These are phyloP conservation scores for Albatrellus ellisii DNA, from an alignment of 768 basidiomycete genomes.

Conservation along the genomic window DNA sequence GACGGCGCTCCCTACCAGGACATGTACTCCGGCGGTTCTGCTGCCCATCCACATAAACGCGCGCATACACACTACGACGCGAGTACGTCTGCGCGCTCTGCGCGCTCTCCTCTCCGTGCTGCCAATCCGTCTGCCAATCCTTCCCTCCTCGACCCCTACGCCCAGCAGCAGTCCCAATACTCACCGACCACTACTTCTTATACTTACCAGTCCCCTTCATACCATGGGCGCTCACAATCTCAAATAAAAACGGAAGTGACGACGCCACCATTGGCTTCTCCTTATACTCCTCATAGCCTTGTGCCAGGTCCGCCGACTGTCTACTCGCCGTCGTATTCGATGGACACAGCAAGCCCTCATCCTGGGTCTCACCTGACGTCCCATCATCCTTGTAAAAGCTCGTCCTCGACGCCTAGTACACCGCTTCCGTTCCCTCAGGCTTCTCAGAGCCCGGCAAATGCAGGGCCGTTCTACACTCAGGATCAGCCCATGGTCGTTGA, in stretches of 20 bases:
- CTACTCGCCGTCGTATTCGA: slow-evolving; percentile 37
- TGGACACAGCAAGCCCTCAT: slow-evolving; percentile 56
- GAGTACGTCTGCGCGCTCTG: slow-evolving; percentile 30
- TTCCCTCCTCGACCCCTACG: slow-evolving; percentile 54
- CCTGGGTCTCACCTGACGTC: slow-evolving; percentile 29
- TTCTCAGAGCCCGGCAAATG: slow-evolving; percentile 31
- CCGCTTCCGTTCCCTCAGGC: slow-evolving; percentile 56
- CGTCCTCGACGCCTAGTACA: slow-evolving; percentile 56
- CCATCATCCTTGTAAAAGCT: slow-evolving; percentile 35
- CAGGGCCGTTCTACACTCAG: slow-evolving; percentile 39
- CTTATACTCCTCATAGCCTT: slow-evolving; percentile 43
- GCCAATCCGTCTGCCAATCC: slow-evolving; percentile 29
- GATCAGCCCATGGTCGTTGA: slow-evolving; percentile 71
- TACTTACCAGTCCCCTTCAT: slow-evolving; percentile 26
- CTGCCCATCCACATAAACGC: slow-evolving; percentile 38
- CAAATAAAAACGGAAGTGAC: slow-evolving; percentile 23
- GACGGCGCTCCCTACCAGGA: slow-evolving; percentile 36
- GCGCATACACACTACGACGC: slow-evolving; percentile 40
- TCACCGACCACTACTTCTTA: slow-evolving; percentile 44
- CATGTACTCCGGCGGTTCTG: slow-evolving; percentile 45
- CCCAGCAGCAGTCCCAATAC: slow-evolving; percentile 49
- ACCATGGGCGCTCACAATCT: slow-evolving; percentile 33
- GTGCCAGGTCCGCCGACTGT: slow-evolving; percentile 22
- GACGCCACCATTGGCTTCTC: slow-evolving; percentile 26
- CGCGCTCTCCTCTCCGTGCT: slow-evolving; percentile 52